These are phyloP conservation scores for Knufia petricola DNA, from an alignment of 2,329 filamentous ascomycete species.

Conservation along the genomic window DNA sequence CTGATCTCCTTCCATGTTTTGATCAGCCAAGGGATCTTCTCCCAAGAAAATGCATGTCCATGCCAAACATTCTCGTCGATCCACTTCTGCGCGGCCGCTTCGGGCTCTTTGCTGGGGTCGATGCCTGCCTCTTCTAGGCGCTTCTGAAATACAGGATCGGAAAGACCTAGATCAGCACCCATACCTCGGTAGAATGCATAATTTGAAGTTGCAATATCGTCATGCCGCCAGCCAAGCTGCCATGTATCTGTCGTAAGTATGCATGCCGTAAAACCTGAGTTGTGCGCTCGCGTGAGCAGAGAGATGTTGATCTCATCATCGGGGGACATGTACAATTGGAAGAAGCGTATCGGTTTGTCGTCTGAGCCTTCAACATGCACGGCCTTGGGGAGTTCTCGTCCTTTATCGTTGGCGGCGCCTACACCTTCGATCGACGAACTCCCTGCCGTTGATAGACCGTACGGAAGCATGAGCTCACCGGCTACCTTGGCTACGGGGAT, in stretches of 20 bases:
- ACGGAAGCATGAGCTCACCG: slow-evolving; percentile 49
- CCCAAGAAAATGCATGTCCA: slow-evolving; percentile 54
- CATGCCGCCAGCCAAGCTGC: slow-evolving; percentile 53
- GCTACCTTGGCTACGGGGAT: slow-evolving; percentile 51
- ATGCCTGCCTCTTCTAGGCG: slow-evolving; percentile 43
- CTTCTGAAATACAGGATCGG: slow-evolving; percentile 51
- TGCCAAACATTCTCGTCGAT: slow-evolving; percentile 56
- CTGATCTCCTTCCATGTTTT: slow-evolving; percentile 46
- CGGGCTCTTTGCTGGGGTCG: slow-evolving; percentile 42
- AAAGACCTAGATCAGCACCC: slow-evolving; percentile 49
- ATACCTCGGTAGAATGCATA: slow-evolving; percentile 55
- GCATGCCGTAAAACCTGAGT: slow-evolving; percentile 47
- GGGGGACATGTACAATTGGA: slow-evolving; percentile 55
- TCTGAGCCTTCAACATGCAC: slow-evolving; percentile 21
- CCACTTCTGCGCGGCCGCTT: slow-evolving; percentile 50
- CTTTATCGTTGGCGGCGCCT: slow-evolving; percentile 44
- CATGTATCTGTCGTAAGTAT: slow-evolving; percentile 52
- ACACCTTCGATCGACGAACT: slow-evolving; percentile 50
- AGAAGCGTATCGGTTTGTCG: slow-evolving; percentile 40
- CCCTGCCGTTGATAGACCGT: slow-evolving; percentile 51
- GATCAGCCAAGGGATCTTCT: slow-evolving; percentile 56
- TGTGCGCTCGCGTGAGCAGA: slow-evolving; percentile 46
- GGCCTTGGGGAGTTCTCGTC: slow-evolving; percentile 15
- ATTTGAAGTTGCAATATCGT: slow-evolving; percentile 47
- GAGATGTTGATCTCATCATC: slow-evolving; percentile 51